These are phyloP conservation scores for Leccinum longicurvipes DNA, from an alignment of 768 basidiomycete species.

Conservation along the genomic window DNA sequence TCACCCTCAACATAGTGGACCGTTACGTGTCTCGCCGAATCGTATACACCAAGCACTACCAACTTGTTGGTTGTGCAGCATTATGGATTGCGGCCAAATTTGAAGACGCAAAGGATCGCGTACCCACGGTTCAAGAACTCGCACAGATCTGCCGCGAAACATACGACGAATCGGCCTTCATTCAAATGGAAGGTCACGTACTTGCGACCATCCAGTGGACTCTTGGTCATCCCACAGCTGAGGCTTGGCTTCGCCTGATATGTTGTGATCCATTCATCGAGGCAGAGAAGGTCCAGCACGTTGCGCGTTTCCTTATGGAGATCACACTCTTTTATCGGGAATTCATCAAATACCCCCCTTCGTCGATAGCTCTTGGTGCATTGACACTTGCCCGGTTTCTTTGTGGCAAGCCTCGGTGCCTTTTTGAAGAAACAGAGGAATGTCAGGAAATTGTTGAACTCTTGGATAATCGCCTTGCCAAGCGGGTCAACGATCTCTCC, in stretches of 20 bases:
- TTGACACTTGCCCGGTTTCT: slow-evolving; percentile 87
- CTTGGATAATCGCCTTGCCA: slow-evolving; percentile 82
- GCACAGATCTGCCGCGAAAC: slow-evolving; percentile 94
- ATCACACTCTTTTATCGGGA: slow-evolving; percentile 98
- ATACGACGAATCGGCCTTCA: slow-evolving; percentile 95
- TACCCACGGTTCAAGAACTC: slow-evolving; percentile 93
- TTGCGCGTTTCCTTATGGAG: slow-evolving; percentile 98
- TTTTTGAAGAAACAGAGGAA: slow-evolving; percentile 83
- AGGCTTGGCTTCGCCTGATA: slow-evolving; percentile 90
- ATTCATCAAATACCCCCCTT: slow-evolving; percentile 82
- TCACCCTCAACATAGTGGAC: slow-evolving; percentile 98
- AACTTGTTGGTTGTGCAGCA: slow-evolving; percentile 96
- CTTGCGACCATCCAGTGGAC: slow-evolving; percentile 95
- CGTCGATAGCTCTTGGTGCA: slow-evolving; percentile 85
- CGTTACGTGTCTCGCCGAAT: slow-evolving; percentile 98
- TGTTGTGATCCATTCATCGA: slow-evolving; percentile 75
- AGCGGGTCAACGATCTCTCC: slow-evolving; percentile 88
- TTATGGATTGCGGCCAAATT: slow-evolving; percentile 99
- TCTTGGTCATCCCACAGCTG: slow-evolving; percentile 95
- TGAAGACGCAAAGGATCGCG: slow-evolving; percentile 97
- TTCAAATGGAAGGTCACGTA: slow-evolving; percentile 99
- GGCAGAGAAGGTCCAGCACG: slow-evolving; percentile 88
- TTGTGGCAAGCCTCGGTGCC: slow-evolving; percentile 72
- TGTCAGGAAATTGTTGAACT: slow-evolving; percentile 80
- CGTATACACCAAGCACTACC: slow-evolving; percentile 99